Evolutionary conservation across 352 stramenopile genomes (phyloP).

Genomic region (Phytophthora chlamydospora): DNA sequence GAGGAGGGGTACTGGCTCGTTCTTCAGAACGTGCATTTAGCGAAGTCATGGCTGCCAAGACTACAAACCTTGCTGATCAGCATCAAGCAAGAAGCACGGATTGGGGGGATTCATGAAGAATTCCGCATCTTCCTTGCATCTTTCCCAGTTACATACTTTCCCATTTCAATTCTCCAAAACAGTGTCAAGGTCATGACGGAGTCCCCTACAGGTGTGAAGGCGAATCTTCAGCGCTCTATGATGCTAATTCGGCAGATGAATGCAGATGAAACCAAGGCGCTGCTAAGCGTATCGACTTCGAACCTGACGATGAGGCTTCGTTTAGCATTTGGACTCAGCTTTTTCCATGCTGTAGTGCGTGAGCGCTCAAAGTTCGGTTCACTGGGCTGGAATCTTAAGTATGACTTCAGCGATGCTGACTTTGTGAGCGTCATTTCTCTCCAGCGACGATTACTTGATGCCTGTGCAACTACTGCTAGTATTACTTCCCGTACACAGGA

Average conservation of each 20-base stretch:
- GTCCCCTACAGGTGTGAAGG: conserved; percentile 71
- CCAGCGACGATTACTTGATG: conserved; percentile 54
- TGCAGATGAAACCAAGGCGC: neutral
- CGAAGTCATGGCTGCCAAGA: conserved; percentile 74
- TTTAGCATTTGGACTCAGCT: conserved; percentile 73
- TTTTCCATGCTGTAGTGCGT: conserved; percentile 82
- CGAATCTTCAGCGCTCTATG: conserved; percentile 78
- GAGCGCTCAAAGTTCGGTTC: conserved; percentile 79
- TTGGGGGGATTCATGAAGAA: conserved; percentile 50
- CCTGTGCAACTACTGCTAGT: conserved; percentile 7
- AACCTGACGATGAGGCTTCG: conserved; percentile 45
- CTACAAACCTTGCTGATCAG: conserved; percentile 55
- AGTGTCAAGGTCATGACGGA: conserved; percentile 85
- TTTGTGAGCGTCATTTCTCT: conserved; percentile 74
- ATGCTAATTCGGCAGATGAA: conserved; percentile 36
- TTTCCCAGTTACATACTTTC: conserved; percentile 73
- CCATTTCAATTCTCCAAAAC: conserved; percentile 74
- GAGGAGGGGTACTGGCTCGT: conserved; percentile 66
- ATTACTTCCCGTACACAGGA: neutral
- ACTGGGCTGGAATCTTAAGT: conserved; percentile 78
- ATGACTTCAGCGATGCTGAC: conserved; percentile 84
- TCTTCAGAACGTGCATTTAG: conserved; percentile 80
- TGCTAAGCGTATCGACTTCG: neutral
- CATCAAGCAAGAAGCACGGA: conserved; percentile 38
- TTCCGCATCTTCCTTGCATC: conserved; percentile 79